Percentiles rank a stretch among this genome's conserved stretches.
Conservation (phyloP, 2,329 filamentous ascomycete species). For the Sporothrix variecibatus region DNA sequence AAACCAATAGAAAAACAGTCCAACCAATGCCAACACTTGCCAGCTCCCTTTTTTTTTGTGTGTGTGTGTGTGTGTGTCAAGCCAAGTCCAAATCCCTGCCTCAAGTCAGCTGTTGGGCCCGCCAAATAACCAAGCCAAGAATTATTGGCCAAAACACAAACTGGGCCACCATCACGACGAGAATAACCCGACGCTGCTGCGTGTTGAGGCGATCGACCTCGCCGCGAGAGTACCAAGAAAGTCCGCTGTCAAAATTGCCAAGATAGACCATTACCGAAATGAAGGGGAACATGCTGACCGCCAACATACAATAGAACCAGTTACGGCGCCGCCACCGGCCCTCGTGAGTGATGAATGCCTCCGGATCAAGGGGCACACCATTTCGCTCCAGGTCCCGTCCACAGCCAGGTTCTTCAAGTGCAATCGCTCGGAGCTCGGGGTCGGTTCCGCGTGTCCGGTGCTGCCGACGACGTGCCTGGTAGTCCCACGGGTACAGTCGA, state of each 20-base stretch:
- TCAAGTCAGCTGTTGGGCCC: constrained; percentile 12
- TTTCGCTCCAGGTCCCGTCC: constrained; percentile 25
- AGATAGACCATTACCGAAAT: constrained; percentile 48
- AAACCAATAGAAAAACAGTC: not conserved
- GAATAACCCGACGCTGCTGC: constrained; percentile 41
- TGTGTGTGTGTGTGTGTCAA: too few species aligned
- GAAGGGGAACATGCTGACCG: constrained; percentile 49
- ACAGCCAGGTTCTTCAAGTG: not conserved
- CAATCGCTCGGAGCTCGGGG: constrained; percentile 30
- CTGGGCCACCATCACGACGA: constrained; percentile 38
- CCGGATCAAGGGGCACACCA: constrained; percentile 32
- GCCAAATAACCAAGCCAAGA: constrained; percentile 32
- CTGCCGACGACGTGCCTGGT: constrained; percentile 26
- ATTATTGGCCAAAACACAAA: constrained; percentile 32
- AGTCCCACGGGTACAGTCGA: constrained; percentile 34
- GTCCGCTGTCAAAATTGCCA: constrained; percentile 48
- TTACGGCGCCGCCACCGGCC: constrained; percentile 37
- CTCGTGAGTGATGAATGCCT: constrained; percentile 36
- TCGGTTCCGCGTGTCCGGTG: constrained; percentile 27
- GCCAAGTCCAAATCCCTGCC: too few species aligned
- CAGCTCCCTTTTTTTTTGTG: not conserved
- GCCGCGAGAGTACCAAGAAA: constrained; percentile 53
- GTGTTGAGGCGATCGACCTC: constrained; percentile 45
- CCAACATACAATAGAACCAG: constrained; percentile 45
- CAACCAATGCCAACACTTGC: not conserved